A percentile compares a stretch with the other conserved stretches of the same genome.
These are phyloP conservation scores for Globisporangium iwayamae DNA, from an alignment of 352 stramenopile species.

Conservation along the genomic window DNA sequence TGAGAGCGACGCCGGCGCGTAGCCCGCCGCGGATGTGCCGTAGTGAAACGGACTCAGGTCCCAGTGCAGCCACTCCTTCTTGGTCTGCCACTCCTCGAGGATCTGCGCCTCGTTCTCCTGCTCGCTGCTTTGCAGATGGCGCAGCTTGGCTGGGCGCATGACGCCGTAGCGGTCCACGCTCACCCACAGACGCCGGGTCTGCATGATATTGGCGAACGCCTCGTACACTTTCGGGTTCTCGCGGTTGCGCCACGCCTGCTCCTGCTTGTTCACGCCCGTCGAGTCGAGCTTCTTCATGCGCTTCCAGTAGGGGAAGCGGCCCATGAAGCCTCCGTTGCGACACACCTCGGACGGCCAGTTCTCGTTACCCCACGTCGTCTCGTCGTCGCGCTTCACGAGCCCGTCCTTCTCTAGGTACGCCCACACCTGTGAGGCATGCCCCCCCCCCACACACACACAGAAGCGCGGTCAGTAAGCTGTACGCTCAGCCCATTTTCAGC, in stretches of 20 bases:
- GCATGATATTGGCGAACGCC: conserved; percentile 33
- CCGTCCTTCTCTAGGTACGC: conserved; percentile 41
- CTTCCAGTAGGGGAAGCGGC: conserved; percentile 48
- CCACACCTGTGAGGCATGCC: conserved; percentile 22
- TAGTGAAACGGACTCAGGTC: conserved; percentile 49
- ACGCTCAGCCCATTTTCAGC: background rate
- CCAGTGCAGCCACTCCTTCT: conserved; percentile 53
- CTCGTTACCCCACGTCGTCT: conserved; percentile 41
- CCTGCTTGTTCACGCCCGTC: conserved; percentile 36
- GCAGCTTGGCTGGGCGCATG: conserved; percentile 34
- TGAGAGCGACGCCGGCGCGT: conserved; percentile 22
- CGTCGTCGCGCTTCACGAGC: conserved; percentile 34
- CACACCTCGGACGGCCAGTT: conserved; percentile 42
- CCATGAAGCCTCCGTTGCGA: conserved; percentile 47
- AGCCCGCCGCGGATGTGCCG: conserved; percentile 41
- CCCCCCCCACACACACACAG: background rate
- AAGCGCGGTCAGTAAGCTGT: background rate
- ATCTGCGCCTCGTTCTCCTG: conserved; percentile 29
- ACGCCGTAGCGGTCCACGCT: conserved; percentile 51
- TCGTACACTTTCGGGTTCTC: conserved; percentile 35
- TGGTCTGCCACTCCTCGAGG: conserved; percentile 38
- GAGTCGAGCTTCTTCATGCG: conserved; percentile 49
- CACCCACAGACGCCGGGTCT: conserved; percentile 32
- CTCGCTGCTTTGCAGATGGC: conserved; percentile 17
- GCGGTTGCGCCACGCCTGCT: conserved; percentile 45